phyloP scores from a whole-genome alignment of 2,329 filamentous ascomycete genomes.

The Arthrobotrys conoides region DNA sequence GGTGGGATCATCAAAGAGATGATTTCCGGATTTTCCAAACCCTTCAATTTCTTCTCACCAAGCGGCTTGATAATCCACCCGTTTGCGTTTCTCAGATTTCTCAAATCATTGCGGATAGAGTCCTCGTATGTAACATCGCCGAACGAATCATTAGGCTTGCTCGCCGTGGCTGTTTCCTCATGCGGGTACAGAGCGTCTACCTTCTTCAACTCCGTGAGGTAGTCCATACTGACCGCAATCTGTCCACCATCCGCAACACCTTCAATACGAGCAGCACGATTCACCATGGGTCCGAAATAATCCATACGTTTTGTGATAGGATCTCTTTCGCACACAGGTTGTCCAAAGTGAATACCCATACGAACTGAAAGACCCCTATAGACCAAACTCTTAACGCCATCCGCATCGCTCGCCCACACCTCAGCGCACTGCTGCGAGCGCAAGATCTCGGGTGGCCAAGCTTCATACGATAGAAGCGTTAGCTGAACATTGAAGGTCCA shows the following conservation, averaged over 20 bases:
- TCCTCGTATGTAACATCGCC: slow-evolving; percentile 81
- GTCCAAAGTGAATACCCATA: slow-evolving; percentile 97
- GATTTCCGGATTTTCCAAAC: slow-evolving; percentile 95
- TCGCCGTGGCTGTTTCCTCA: slow-evolving; percentile 79
- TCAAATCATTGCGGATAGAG: slow-evolving; percentile 87
- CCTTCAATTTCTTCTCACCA: slow-evolving; percentile 94
- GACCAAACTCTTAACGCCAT: slow-evolving; percentile 88
- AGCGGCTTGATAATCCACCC: slow-evolving; percentile 98
- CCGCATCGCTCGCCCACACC: slow-evolving; percentile 79
- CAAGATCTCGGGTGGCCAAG: slow-evolving; percentile 95
- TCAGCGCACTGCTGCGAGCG: slow-evolving; percentile 76
- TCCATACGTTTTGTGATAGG: slow-evolving; percentile 98
- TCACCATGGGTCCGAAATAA: slow-evolving; percentile 99
- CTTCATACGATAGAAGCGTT: slow-evolving; percentile 78
- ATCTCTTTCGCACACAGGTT: slow-evolving; percentile 93
- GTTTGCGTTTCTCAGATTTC: slow-evolving; percentile 82
- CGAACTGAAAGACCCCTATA: slow-evolving; percentile 94
- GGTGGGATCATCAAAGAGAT: slow-evolving; percentile 97
- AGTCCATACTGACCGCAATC: slow-evolving; percentile 96
- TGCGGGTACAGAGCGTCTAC: slow-evolving; percentile 78
- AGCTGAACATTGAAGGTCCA: slow-evolving; percentile 98
- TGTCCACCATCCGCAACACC: slow-evolving; percentile 96
- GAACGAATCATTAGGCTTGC: slow-evolving; percentile 80
- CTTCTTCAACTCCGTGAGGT: slow-evolving; percentile 79
- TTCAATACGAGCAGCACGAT: slow-evolving; percentile 93